Conservation (phyloP, 176 grass and related monocot genomes). For the Oryza longistaminata region DNA sequence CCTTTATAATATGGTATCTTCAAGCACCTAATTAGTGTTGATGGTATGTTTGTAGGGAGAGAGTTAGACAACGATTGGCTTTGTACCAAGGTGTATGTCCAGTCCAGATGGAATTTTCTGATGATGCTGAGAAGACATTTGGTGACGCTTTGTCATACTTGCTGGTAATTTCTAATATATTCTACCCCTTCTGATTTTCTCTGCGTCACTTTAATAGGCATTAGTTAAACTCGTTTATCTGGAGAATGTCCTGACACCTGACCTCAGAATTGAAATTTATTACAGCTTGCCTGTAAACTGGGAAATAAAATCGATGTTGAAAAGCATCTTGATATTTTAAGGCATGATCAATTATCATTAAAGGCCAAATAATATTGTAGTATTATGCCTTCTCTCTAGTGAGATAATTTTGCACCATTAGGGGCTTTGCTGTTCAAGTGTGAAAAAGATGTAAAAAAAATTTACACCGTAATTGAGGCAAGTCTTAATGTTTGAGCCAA, state of each 20-base stretch:
- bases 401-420: background rate
- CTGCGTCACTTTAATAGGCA: background rate
- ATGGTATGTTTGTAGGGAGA: constrained; percentile 65
- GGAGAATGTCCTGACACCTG: background rate
- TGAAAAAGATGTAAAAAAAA: background rate
- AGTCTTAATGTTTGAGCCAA: background rate
- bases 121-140: constrained; percentile 85
- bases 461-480: background rate
- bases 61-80: constrained; percentile 89
- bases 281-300: background rate
- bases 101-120: constrained; percentile 77
- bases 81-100: constrained; percentile 95
- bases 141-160: constrained; percentile 80
- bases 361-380: background rate
- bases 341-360: constrained; percentile 9
- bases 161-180: constrained; percentile 58
- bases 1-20: constrained; percentile 23
- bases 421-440: background rate
- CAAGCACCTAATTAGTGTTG: constrained; percentile 15
- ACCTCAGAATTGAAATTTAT: constrained; percentile 25
- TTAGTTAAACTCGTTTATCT: background rate
- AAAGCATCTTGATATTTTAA: background rate
- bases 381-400: background rate
- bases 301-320: background rate
- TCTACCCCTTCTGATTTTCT: background rate